Evolutionary conservation across 2,329 filamentous ascomycete species (phyloP).

Genomic region (Aspergillus fructus): DNA sequence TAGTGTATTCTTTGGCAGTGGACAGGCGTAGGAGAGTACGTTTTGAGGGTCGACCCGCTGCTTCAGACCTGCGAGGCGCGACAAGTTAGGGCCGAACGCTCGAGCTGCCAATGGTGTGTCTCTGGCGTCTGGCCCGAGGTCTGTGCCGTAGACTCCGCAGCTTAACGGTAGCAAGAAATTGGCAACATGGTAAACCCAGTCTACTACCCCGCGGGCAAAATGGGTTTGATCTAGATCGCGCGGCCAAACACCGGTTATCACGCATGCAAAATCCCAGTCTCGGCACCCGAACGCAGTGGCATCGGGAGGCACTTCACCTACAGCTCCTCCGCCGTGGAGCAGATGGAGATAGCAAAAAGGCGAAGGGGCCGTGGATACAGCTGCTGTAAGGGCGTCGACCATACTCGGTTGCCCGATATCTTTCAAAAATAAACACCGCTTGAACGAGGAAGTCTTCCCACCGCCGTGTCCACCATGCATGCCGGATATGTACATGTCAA

Average conservation of each 20-base stretch:
- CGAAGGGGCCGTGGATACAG: conserved; percentile 51
- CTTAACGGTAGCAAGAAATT: conserved; percentile 50
- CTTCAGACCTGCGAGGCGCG: conserved; percentile 55
- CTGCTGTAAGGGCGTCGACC: conserved; percentile 41
- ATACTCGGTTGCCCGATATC: conserved; percentile 41
- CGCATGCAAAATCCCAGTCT: conserved; percentile 64
- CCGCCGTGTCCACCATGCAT: conserved; percentile 61
- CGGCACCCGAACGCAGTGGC: conserved; percentile 62
- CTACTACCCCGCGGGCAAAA: conserved; percentile 37
- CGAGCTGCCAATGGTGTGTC: conserved; percentile 51
- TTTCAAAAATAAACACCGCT: conserved; percentile 62
- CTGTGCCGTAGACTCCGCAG: conserved; percentile 57
- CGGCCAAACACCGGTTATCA: conserved; percentile 63
- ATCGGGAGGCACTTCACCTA: conserved; percentile 45
- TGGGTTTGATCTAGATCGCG: conserved; percentile 52
- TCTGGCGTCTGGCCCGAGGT: conserved; percentile 63
- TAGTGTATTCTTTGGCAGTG: conserved; percentile 41
- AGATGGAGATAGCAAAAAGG: conserved; percentile 63
- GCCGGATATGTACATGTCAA: conserved; percentile 60
- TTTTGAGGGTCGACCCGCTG: conserved; percentile 48
- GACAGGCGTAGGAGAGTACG: conserved; percentile 57
- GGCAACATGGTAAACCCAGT: conserved; percentile 59
- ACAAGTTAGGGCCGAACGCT: conserved; percentile 59
- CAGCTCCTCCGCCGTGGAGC: conserved; percentile 58
- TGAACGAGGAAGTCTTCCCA: conserved; percentile 64